Percentiles rank a stretch among this genome's conserved stretches.
phyloP scores from a whole-genome alignment of 2,329 filamentous ascomycete species.

The Hymenoscyphus linearis region DNA sequence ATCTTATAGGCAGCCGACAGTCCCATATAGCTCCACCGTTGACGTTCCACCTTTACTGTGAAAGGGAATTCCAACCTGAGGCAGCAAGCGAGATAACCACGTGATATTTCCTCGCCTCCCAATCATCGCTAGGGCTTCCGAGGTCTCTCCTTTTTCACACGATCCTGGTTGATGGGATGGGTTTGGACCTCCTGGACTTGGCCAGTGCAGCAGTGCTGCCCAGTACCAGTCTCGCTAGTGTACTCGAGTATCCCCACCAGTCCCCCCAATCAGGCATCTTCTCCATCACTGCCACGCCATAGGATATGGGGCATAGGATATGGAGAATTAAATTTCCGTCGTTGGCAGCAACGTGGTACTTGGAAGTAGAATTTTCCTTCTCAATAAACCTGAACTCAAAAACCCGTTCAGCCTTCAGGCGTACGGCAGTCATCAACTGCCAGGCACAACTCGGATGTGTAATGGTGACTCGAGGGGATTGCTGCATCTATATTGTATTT shows the following conservation, averaged over 20 bases:
- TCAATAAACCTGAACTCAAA: no score
- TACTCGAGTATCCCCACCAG: no score
- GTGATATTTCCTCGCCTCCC: not conserved
- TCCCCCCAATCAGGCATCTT: not conserved
- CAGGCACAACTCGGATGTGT: no score
- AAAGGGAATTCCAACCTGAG: no score
- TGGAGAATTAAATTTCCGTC: no score
- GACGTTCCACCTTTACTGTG: constrained; percentile 28
- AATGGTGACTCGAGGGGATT: no score
- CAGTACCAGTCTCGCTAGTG: no score
- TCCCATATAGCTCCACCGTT: constrained; percentile 33
- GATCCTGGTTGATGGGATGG: not conserved
- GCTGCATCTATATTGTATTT: no score
- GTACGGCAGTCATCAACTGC: no score
- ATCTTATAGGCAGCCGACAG: constrained; percentile 27
- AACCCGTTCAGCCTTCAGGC: no score
- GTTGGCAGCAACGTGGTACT: not conserved
- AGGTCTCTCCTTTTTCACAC: not conserved
- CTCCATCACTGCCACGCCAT: not conserved
- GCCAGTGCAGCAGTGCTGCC: no score
- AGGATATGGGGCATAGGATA: no score
- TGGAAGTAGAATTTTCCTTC: not conserved
- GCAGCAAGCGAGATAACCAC: not conserved
- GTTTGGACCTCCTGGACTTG: not conserved
- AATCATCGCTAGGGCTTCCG: not conserved